Evolutionary conservation across 768 basidiomycete species (phyloP).

Genomic region (Hydnum rufescens): DNA sequence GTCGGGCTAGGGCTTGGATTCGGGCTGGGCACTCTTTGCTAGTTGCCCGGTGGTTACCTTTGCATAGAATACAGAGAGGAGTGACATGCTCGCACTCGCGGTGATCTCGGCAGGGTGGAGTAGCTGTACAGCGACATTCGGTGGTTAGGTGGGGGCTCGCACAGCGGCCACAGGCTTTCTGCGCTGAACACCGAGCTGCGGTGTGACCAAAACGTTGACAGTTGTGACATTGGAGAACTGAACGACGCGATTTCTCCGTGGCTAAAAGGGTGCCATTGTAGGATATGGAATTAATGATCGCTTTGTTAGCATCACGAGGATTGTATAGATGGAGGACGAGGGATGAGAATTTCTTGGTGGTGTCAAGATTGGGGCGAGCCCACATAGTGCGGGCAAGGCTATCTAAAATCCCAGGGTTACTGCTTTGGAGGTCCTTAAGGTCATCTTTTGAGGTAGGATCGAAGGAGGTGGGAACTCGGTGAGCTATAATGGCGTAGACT

Average conservation of each 20-base stretch:
- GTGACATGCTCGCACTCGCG: neutral
- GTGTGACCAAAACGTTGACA: constrained; percentile 7
- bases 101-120: neutral
- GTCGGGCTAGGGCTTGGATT: neutral
- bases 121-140: neutral
- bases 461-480: neutral
- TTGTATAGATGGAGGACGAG: constrained; percentile 7
- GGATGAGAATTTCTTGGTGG: neutral
- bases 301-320: constrained; percentile 4
- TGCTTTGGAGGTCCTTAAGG: neutral
- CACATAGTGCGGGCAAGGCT: neutral
- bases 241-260: constrained; percentile 3
- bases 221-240: constrained; percentile 7
- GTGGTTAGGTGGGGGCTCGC: neutral
- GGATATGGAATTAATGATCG: neutral
- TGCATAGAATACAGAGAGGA: constrained; percentile 2
- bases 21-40: neutral
- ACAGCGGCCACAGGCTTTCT: neutral
- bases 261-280: neutral
- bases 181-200: constrained; percentile 2
- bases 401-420: neutral
- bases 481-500: neutral
- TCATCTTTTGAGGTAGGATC: neutral
- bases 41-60: constrained; percentile 2
- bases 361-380: no score